A percentile compares a stretch with the other conserved stretches of the same genome.
Evolutionary conservation across 345 rosid species (phyloP).

Genomic region (Boechera retrofracta): DNA sequence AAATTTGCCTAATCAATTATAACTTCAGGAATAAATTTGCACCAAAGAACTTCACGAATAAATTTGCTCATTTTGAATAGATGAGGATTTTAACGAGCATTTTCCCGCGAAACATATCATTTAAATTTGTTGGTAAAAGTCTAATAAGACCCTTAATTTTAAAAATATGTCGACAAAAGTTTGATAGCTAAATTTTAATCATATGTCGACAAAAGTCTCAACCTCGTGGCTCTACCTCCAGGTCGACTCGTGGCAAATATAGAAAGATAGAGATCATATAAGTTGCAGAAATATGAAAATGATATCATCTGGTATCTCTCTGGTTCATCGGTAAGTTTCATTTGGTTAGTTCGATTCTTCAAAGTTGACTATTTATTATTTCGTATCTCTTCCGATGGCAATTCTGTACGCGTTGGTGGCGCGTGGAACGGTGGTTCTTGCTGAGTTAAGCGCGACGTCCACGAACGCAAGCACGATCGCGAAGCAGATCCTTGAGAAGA

Average conservation of each 20-base stretch:
- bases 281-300: not conserved
- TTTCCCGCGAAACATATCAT: too few species aligned
- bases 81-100: too few species aligned
- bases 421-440: constrained; percentile 85
- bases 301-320: not conserved
- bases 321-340: not conserved
- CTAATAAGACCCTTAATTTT: not conserved
- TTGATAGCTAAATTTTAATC: not conserved
- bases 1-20: too few species aligned
- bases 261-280: not conserved
- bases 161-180: not conserved
- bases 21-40: too few species aligned
- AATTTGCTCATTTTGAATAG: too few species aligned
- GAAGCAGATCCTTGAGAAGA: constrained; percentile 77
- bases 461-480: constrained; percentile 87
- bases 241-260: not conserved
- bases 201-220: not conserved
- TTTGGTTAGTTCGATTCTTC: not conserved
- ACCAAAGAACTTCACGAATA: too few species aligned
- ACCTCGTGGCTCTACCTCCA: constrained; percentile 1
- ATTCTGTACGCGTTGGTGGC: constrained; percentile 90
- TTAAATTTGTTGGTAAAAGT: too few species aligned
- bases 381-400: constrained; percentile 54
- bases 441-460: constrained; percentile 76
- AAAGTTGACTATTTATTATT: not conserved